A percentile compares a stretch with the other conserved stretches of the same genome.
Conservation (phyloP, 208 protist genomes). For the Trypanosoma boissoni region DNA sequence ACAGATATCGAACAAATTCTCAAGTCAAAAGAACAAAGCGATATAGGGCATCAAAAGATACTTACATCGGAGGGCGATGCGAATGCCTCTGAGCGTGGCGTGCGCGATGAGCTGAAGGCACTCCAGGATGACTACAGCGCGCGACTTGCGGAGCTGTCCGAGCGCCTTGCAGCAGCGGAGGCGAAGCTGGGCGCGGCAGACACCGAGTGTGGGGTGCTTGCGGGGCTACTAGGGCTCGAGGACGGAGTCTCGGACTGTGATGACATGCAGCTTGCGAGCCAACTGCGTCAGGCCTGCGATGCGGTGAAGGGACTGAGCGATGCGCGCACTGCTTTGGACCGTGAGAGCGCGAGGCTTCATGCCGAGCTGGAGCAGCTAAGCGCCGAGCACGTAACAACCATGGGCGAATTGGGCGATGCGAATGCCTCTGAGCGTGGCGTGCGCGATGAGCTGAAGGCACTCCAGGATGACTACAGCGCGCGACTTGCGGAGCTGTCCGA, state of each 20-base stretch:
- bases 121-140: slow-evolving; percentile 11
- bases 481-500: not conserved
- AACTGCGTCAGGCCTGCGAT: not conserved
- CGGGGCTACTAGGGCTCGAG: slow-evolving; percentile 3
- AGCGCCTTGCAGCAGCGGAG: slow-evolving; percentile 3
- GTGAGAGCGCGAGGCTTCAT: slow-evolving; percentile 4
- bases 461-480: not conserved
- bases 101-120: not conserved
- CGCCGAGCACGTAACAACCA: not conserved
- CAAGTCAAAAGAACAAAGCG: no score
- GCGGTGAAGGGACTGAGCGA: slow-evolving; percentile 4
- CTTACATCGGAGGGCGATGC: no score
- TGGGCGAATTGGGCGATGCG: not conserved
- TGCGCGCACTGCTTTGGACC: slow-evolving; percentile 2
- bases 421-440: not conserved
- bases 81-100: no score
- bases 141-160: slow-evolving; percentile 9
- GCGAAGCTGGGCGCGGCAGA: not conserved
- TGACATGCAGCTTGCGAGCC: not conserved
- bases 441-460: not conserved
- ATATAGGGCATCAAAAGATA: no score
- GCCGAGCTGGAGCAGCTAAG: slow-evolving; percentile 3
- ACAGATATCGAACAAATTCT: no score
- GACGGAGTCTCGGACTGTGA: not conserved
- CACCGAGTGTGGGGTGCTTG: slow-evolving; percentile 1